Percentiles rank a stretch among this genome's conserved stretches.
These are phyloP conservation scores for Coemansia sp. DNA, from an alignment of 192 early-diverging fungal genomes.

Conservation along the genomic window DNA sequence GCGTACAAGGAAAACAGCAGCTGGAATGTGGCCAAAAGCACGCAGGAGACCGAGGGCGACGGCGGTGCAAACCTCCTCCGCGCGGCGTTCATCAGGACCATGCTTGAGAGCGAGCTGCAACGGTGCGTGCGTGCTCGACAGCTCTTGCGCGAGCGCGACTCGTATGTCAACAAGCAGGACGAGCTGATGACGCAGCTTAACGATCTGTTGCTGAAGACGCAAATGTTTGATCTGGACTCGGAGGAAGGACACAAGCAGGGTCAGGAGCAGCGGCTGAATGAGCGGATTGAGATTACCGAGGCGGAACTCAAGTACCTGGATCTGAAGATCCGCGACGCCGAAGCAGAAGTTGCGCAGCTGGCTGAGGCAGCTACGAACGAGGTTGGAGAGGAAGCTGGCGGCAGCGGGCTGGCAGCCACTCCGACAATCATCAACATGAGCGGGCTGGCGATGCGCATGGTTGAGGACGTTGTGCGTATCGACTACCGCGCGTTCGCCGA, in stretches of 20 bases:
- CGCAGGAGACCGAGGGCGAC: neutral
- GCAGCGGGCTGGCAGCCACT: constrained; percentile 18
- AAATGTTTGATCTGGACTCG: constrained; percentile 16
- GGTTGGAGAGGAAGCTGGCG: constrained; percentile 3
- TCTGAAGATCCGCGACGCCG: constrained; percentile 47
- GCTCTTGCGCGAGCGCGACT: constrained; percentile 44
- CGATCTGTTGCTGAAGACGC: constrained; percentile 31
- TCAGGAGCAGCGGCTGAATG: constrained; percentile 21
- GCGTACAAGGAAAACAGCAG: constrained; percentile 32
- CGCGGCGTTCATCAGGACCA: constrained; percentile 43
- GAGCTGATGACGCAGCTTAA: constrained; percentile 50
- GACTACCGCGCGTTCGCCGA: constrained; percentile 43
- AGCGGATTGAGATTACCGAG: constrained; percentile 47
- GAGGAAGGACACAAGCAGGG: constrained; percentile 11
- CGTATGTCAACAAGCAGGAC: constrained; percentile 33
- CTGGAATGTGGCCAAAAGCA: constrained; percentile 26
- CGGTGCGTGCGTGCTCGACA: constrained; percentile 47
- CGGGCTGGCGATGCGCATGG: constrained; percentile 53
- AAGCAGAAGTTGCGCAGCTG: constrained; percentile 45
- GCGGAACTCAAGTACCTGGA: constrained; percentile 50
- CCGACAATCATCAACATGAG: constrained; percentile 43
- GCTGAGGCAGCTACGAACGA: constrained; percentile 19
- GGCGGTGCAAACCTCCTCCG: constrained; percentile 35
- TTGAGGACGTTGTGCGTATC: constrained; percentile 50
- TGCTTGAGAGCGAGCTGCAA: constrained; percentile 40